A percentile compares a stretch with the other conserved stretches of the same genome.
phyloP scores from a whole-genome alignment of 495 filamentous ascomycete genomes.

The Podospora fimiseda region DNA sequence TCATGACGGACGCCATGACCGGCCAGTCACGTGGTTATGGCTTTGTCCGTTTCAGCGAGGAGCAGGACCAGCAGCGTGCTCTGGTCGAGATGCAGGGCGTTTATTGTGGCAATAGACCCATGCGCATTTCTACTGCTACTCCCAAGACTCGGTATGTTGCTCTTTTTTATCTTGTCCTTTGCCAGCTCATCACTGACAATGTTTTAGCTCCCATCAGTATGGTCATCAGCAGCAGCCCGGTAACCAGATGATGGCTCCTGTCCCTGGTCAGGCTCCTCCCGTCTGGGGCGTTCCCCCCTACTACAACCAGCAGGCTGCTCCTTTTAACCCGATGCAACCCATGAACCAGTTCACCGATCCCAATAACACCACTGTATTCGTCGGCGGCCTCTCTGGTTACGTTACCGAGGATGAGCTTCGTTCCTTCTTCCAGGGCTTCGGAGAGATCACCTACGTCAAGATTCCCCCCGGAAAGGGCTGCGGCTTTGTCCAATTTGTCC shows the following conservation, averaged over 20 bases:
- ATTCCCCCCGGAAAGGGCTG: constrained; percentile 99
- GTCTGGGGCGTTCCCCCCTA: constrained; percentile 36
- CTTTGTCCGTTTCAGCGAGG: constrained; percentile 94
- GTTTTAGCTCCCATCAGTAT: constrained; percentile 32
- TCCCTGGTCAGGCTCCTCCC: constrained; percentile 29
- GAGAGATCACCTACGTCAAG: constrained; percentile 99
- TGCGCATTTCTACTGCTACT: constrained; percentile 97
- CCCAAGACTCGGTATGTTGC: constrained; percentile 65
- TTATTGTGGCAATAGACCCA: constrained; percentile 97
- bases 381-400: constrained; percentile 94
- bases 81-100: constrained; percentile 98
- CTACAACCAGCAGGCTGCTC: constrained; percentile 26
- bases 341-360: constrained; percentile 99
- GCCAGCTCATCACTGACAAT: constrained; percentile 7
- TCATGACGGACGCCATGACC: constrained; percentile 98
- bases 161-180: background rate
- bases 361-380: constrained; percentile 99
- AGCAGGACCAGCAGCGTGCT: constrained; percentile 89
- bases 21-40: constrained; percentile 97
- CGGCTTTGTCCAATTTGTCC: constrained; percentile 98
- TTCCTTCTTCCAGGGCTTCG: constrained; percentile 99
- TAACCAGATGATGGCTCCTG: constrained; percentile 33
- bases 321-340: constrained; percentile 58
- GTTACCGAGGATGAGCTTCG: constrained; percentile 99
- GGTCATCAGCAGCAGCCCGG: constrained; percentile 26